Percentiles rank a stretch among this genome's conserved stretches.
Conservation (phyloP, 1,139 yeast genomes). For the Protomyces lactucae-debilis region DNA sequence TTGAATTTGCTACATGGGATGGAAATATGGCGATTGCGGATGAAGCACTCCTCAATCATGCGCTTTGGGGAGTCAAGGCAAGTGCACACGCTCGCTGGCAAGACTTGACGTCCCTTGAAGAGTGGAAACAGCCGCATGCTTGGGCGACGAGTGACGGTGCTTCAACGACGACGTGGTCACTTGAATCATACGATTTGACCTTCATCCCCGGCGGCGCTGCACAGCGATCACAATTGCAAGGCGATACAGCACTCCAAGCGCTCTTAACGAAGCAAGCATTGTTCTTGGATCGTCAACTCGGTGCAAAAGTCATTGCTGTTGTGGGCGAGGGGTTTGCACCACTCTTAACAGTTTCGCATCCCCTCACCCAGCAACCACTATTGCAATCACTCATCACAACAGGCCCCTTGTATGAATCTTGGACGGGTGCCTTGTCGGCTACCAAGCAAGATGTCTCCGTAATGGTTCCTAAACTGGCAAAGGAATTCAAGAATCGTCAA, state of each 20-base stretch:
- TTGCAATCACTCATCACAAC: slow-evolving; percentile 6
- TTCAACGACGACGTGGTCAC: neutral
- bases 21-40: slow-evolving; percentile 16
- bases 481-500: slow-evolving; percentile 1
- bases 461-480: slow-evolving; percentile 1
- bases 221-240: slow-evolving; percentile 9
- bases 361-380: slow-evolving; percentile 12
- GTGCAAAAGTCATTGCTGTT: slow-evolving; percentile 17
- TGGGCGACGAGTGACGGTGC: slow-evolving; percentile 5
- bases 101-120: slow-evolving; percentile 10
- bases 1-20: slow-evolving; percentile 26
- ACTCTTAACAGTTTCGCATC: slow-evolving; percentile 6
- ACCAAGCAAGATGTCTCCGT: slow-evolving; percentile 7
- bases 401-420: slow-evolving; percentile 18
- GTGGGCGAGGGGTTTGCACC: slow-evolving; percentile 22
- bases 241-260: slow-evolving; percentile 15
- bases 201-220: slow-evolving; percentile 22
- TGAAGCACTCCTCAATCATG: slow-evolving; percentile 3
- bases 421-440: slow-evolving; percentile 17
- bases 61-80: slow-evolving; percentile 7
- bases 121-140: slow-evolving; percentile 20
- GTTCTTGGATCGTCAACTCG: slow-evolving; percentile 1
- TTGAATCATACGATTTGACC: slow-evolving; percentile 13
- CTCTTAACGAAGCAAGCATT: slow-evolving; percentile 3
- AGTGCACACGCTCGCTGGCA: slow-evolving; percentile 10